Conservation (phyloP, 2,329 filamentous ascomycete species). For the Claviceps arundinis region DNA sequence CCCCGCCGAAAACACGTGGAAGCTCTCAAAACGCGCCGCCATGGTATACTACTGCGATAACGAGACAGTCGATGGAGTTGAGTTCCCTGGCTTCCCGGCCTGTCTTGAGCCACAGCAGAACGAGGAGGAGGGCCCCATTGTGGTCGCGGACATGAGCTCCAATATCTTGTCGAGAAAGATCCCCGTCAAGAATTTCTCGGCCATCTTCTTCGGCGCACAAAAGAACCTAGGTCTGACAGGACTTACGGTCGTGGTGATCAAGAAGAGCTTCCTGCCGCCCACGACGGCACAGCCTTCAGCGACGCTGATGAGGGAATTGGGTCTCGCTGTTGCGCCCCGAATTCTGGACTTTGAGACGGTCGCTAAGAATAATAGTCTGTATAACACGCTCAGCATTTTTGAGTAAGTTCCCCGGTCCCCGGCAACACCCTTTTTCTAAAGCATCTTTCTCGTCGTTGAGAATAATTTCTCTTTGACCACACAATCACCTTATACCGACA, state of each 20-base stretch:
- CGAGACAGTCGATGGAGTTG: slow-evolving; percentile 87
- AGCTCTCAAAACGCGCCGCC: slow-evolving; percentile 51
- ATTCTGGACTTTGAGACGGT: slow-evolving; percentile 75
- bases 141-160: slow-evolving; percentile 87
- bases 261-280: slow-evolving; percentile 66
- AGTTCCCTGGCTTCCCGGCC: slow-evolving; percentile 66
- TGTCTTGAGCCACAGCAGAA: slow-evolving; percentile 37
- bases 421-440: too few species aligned
- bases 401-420: slow-evolving; percentile 34
- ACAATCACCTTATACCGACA: background rate
- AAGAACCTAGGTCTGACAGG: slow-evolving; percentile 87
- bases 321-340: slow-evolving; percentile 64
- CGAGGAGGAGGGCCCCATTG: slow-evolving; percentile 54
- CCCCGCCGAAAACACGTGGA: slow-evolving; percentile 65
- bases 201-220: slow-evolving; percentile 86
- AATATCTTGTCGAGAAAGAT: slow-evolving; percentile 79
- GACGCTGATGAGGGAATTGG: slow-evolving; percentile 57
- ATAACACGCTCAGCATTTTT: slow-evolving; percentile 93
- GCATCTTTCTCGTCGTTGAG: too few species aligned
- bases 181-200: slow-evolving; percentile 63
- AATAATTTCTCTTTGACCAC: too few species aligned
- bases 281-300: slow-evolving; percentile 50
- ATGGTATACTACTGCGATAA: slow-evolving; percentile 89
- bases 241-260: slow-evolving; percentile 74
- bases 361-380: slow-evolving; percentile 86